Percentiles rank a stretch among this genome's conserved stretches.
These are phyloP conservation scores for Aspergillus ellipticus DNA, from an alignment of 495 filamentous ascomycete genomes.

Conservation along the genomic window DNA sequence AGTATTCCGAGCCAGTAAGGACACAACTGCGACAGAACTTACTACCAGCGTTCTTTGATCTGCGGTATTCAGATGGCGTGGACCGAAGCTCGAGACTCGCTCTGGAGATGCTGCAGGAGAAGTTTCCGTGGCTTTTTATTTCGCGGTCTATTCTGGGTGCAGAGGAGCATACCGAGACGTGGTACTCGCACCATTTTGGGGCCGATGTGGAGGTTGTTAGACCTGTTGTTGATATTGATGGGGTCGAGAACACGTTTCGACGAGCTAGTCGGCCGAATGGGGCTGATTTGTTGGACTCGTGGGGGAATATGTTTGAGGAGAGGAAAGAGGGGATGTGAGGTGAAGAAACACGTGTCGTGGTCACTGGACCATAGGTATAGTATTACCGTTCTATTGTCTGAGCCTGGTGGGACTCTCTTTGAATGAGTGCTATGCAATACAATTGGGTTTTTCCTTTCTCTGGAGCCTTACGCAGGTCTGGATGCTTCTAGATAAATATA, in stretches of 20 bases:
- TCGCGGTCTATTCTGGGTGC: neutral
- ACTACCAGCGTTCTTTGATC: constrained; percentile 46
- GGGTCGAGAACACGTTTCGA: neutral
- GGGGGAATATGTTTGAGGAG: neutral
- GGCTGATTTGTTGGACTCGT: neutral
- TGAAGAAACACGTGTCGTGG: too few relatives aligned
- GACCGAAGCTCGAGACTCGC: constrained; percentile 56
- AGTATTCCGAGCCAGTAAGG: constrained; percentile 45
- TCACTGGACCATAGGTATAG: too few relatives aligned
- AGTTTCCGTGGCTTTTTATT: neutral
- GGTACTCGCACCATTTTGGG: neutral
- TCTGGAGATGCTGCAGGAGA: constrained; percentile 46
- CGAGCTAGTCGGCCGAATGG: neutral
- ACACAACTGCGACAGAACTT: constrained; percentile 39
- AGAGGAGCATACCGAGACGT: neutral
- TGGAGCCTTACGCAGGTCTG: too few relatives aligned
- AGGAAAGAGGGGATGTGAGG: too few relatives aligned
- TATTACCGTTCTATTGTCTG: too few relatives aligned
- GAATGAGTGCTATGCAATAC: too few relatives aligned
- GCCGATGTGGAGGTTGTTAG: neutral
- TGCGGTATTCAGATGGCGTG: constrained; percentile 57
- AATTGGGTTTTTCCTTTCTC: too few relatives aligned
- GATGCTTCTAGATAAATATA: too few relatives aligned
- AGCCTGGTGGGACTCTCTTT: too few relatives aligned
- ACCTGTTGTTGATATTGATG: neutral